A percentile compares a stretch with the other conserved stretches of the same genome.
phyloP scores from a whole-genome alignment of 176 grass and related monocot species.

The Carex kokanica region DNA sequence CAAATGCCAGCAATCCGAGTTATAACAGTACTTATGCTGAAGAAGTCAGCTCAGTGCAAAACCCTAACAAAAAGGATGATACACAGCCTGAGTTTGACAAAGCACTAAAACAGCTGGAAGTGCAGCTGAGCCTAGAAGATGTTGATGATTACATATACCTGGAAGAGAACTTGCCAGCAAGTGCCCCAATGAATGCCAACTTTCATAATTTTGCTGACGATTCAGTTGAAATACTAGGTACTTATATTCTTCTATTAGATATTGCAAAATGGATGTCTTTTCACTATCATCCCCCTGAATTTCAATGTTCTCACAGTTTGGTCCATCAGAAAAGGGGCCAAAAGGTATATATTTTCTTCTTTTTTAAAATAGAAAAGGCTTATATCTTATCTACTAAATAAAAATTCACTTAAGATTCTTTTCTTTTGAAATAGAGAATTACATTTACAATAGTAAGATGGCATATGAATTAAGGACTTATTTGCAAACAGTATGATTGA shows the following conservation, averaged over 20 bases:
- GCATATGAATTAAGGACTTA: background rate
- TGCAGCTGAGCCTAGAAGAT: slow-evolving; percentile 86
- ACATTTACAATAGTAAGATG: background rate
- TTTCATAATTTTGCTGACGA: slow-evolving; percentile 1
- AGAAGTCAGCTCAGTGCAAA: slow-evolving; percentile 60
- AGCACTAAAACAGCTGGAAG: slow-evolving; percentile 65
- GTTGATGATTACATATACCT: slow-evolving; percentile 75
- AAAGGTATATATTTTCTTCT: background rate
- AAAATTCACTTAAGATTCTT: background rate
- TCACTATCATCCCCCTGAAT: background rate
- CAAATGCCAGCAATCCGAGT: slow-evolving; percentile 34
- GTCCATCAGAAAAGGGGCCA: background rate
- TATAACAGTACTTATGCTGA: slow-evolving; percentile 53
- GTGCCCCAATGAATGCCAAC: slow-evolving; percentile 19
- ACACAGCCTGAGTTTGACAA: slow-evolving; percentile 50
- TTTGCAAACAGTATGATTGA: background rate
- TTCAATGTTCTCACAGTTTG: background rate
- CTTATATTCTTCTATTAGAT: background rate
- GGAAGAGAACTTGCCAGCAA: slow-evolving; percentile 30
- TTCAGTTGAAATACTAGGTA: slow-evolving; percentile 20
- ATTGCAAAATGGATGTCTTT: background rate
- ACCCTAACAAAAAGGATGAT: slow-evolving; percentile 11
- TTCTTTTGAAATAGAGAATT: background rate
- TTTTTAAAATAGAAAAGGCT: too few species aligned
- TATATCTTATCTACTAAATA: background rate